These are phyloP conservation scores for Afroboletus lepidellus DNA, from an alignment of 1,284 basidiomycete species.

Conservation along the genomic window DNA sequence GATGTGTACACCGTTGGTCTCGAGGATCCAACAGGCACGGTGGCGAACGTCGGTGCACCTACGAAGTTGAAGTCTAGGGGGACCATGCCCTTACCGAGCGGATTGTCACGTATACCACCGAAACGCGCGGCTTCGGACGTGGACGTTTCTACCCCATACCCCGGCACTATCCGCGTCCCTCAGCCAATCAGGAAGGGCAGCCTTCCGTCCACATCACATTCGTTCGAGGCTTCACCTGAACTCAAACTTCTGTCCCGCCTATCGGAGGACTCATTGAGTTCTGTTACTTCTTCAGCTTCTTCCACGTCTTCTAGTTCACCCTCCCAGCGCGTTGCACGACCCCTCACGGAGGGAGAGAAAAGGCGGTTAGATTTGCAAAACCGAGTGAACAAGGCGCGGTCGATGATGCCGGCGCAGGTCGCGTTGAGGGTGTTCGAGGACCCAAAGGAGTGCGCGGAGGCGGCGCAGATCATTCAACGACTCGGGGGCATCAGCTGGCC, in stretches of 20 bases:
- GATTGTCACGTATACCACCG: slow-evolving; percentile 4
- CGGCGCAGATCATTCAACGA: slow-evolving; percentile 37
- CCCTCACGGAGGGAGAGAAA: slow-evolving; percentile 50
- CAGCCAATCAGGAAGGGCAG: slow-evolving; percentile 21
- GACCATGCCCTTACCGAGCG: slow-evolving; percentile 6
- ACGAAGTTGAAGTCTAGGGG: slow-evolving; percentile 9
- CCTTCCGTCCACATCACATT: slow-evolving; percentile 27
- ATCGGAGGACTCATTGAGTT: slow-evolving; percentile 24
- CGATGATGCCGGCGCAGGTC: slow-evolving; percentile 52
- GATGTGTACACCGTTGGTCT: slow-evolving; percentile 55
- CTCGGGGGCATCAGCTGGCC: slow-evolving; percentile 1
- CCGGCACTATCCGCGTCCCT: slow-evolving; percentile 12
- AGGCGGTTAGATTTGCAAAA: slow-evolving; percentile 55
- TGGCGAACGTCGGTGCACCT: slow-evolving; percentile 27
- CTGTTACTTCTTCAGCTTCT: slow-evolving; percentile 19
- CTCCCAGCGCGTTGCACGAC: slow-evolving; percentile 10
- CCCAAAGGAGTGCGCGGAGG: slow-evolving; percentile 67
- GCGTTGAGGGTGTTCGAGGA: slow-evolving; percentile 62
- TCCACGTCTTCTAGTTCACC: slow-evolving; percentile 21
- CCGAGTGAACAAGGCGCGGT: slow-evolving; percentile 59
- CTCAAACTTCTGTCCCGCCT: slow-evolving; percentile 9
- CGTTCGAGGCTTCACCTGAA: slow-evolving; percentile 13
- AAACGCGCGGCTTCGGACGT: slow-evolving; percentile 30
- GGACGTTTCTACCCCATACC: slow-evolving; percentile 8
- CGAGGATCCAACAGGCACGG: slow-evolving; percentile 57